Percentiles rank a stretch among this genome's conserved stretches.
Conservation (phyloP, 768 basidiomycete genomes). For the Rhodosporidiobolus sp. region DNA sequence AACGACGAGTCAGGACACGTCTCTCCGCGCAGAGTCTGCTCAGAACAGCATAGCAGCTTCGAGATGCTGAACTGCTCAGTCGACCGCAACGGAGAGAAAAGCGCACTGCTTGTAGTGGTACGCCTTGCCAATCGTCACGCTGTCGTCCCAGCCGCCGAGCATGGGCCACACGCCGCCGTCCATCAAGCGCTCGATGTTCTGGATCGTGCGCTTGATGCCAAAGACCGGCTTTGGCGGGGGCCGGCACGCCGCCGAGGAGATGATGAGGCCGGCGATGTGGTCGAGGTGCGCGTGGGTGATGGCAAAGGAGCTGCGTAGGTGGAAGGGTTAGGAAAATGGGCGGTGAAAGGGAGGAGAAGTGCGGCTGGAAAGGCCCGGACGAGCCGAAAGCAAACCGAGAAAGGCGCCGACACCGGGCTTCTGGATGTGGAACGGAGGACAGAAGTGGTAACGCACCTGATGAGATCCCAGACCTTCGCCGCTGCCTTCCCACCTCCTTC, state of each 20-base stretch:
- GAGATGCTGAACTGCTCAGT: not conserved
- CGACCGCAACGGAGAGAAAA: not conserved
- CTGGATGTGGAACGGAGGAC: no score
- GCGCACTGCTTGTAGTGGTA: constrained; percentile 63
- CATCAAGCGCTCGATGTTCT: constrained; percentile 69
- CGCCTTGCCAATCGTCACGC: constrained; percentile 48
- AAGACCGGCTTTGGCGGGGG: constrained; percentile 58
- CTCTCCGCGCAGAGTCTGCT: no score
- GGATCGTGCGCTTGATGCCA: constrained; percentile 61
- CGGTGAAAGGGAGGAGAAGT: no score
- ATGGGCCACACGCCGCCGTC: constrained; percentile 80
- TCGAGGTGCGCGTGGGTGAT: constrained; percentile 89
- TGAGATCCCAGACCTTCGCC: constrained; percentile 53
- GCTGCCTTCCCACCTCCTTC: constrained; percentile 46
- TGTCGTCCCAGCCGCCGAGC: constrained; percentile 66
- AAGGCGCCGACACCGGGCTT: no score
- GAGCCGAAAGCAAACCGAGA: no score
- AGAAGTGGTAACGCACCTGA: constrained; percentile 34
- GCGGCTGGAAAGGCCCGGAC: not conserved
- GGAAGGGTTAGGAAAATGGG: not conserved
- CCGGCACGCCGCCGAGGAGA: constrained; percentile 73
- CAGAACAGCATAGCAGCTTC: no score
- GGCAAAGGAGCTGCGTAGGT: constrained; percentile 64
- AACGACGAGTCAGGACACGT: no score
- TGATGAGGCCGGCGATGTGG: constrained; percentile 75